These are phyloP conservation scores for Salinomyces thailandicus DNA, from an alignment of 2,329 filamentous ascomycete genomes.

Conservation along the genomic window DNA sequence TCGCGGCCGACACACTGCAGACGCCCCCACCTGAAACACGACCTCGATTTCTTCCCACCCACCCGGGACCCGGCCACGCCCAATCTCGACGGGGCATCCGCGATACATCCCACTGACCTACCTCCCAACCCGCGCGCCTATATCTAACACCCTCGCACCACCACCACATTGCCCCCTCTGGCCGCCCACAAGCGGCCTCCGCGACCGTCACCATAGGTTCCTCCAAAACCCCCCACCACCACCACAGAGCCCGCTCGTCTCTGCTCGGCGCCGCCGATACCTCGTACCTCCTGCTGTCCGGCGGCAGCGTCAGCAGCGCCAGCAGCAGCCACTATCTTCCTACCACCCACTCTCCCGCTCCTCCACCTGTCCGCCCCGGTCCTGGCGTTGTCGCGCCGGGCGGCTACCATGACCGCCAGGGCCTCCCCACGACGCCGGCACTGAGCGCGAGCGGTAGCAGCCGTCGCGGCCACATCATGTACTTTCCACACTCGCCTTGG, in stretches of 20 bases:
- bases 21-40: too few species aligned
- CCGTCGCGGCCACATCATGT: conserved; percentile 46
- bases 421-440: conserved; percentile 32
- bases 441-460: conserved; percentile 9
- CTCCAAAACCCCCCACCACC: conserved; percentile 47
- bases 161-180: too few species aligned
- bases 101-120: too few species aligned
- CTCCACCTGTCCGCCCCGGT: conserved; percentile 16
- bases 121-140: background rate
- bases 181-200: conserved; percentile 18
- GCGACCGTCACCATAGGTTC: background rate
- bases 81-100: too few species aligned
- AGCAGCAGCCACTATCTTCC: conserved; percentile 16
- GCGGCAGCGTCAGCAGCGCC: conserved; percentile 21
- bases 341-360: too few species aligned
- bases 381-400: conserved; percentile 24
- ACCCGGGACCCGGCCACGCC: too few species aligned
- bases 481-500: conserved; percentile 75
- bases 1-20: too few species aligned
- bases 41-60: too few species aligned
- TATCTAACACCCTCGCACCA: background rate
- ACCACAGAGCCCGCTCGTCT: conserved; percentile 47
- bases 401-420: conserved; percentile 44
- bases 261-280: conserved; percentile 42
- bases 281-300: conserved; percentile 39